Conservation (phyloP, 2,329 filamentous ascomycete genomes). For the Chaetomium sp. region DNA sequence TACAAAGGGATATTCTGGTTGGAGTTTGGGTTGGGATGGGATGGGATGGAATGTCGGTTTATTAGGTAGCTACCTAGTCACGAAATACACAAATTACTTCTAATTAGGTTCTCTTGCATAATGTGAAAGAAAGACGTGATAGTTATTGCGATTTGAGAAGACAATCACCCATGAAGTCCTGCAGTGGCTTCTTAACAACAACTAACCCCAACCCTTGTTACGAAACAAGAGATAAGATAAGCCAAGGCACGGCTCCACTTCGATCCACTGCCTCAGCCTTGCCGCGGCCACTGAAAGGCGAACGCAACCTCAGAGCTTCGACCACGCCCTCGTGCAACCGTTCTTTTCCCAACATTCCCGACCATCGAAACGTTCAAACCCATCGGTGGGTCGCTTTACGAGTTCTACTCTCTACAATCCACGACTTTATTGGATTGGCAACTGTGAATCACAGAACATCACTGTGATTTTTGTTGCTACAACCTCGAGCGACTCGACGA, state of each 20-base stretch:
- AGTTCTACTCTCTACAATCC: neutral
- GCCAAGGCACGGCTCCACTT: neutral
- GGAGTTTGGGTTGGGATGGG: neutral
- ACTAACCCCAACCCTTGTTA: too few species aligned
- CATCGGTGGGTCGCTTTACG: neutral
- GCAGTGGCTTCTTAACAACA: too few species aligned
- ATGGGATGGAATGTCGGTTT: neutral
- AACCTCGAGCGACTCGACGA: neutral
- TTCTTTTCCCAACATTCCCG: constrained; percentile 5
- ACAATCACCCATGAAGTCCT: too few species aligned
- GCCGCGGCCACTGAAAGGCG: constrained; percentile 16
- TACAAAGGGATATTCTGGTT: neutral
- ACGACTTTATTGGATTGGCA: neutral
- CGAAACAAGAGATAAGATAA: neutral
- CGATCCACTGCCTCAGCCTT: constrained; percentile 23
- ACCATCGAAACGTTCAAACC: neutral
- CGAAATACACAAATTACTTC: neutral
- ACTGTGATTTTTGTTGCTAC: neutral
- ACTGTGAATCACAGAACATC: neutral
- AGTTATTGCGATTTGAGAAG: neutral
- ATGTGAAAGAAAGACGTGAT: neutral
- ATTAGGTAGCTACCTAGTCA: too few species aligned
- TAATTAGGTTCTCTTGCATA: neutral
- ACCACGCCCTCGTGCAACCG: constrained; percentile 17
- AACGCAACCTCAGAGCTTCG: constrained; percentile 7